Conservation (phyloP, 1,139 yeast species). For the Nakaseomyces nivariensis region DNA sequence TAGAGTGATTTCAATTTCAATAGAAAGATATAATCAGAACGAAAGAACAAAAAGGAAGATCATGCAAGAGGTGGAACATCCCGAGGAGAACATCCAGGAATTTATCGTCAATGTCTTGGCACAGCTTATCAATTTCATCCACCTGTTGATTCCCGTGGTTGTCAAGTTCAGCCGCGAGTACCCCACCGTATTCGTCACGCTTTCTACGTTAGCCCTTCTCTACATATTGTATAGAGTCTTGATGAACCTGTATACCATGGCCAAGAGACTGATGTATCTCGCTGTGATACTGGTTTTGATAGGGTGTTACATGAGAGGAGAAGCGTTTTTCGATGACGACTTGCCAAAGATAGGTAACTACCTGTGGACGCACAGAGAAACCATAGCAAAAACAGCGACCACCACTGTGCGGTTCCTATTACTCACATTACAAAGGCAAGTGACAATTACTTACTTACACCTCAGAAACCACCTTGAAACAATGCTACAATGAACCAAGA, state of each 20-base stretch:
- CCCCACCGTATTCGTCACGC: slow-evolving; percentile 1
- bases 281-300: neutral
- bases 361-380: neutral
- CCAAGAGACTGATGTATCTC: slow-evolving; percentile 2
- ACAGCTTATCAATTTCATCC: slow-evolving; percentile 1
- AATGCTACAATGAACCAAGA: neutral
- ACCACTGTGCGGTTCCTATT: neutral
- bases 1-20: too few relatives aligned
- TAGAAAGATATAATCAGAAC: too few relatives aligned
- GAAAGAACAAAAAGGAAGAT: neutral
- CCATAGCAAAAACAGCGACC: neutral
- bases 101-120: neutral
- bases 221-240: slow-evolving; percentile 1
- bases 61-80: neutral
- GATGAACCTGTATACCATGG: slow-evolving; percentile 2
- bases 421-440: neutral
- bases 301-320: slow-evolving; percentile 3
- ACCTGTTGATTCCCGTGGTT: slow-evolving; percentile 3
- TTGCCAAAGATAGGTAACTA: neutral
- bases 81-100: slow-evolving; percentile 2
- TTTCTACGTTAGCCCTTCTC: neutral
- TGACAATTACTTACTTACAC: neutral
- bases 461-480: neutral
- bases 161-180: slow-evolving; percentile 3
- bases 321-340: slow-evolving; percentile 3